Conservation (phyloP, 2,329 filamentous ascomycete genomes). For the Anthostomella pinea region DNA sequence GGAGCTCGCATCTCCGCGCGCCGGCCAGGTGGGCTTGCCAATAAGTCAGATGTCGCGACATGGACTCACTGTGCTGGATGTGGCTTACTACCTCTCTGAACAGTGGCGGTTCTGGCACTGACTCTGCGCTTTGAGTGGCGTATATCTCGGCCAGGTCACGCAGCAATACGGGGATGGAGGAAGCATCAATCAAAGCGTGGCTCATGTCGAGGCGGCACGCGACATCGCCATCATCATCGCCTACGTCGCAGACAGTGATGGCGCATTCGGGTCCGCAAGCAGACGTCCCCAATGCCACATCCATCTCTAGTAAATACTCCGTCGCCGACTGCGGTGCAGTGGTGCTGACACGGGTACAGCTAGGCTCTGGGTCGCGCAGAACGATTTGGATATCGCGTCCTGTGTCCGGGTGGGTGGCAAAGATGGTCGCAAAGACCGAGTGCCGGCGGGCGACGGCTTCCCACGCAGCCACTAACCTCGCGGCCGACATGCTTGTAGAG, state of each 20-base stretch:
- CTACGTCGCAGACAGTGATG: not conserved
- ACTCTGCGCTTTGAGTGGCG: not conserved
- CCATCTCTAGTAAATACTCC: not conserved
- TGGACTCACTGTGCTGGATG: not conserved
- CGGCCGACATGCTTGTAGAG: not conserved
- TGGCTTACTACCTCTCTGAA: not conserved
- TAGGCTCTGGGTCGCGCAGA: not conserved
- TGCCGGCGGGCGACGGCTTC: not conserved
- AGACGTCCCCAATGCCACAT: not conserved
- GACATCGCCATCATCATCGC: not conserved
- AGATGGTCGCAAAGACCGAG: conserved; percentile 2
- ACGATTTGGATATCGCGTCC: conserved; percentile 2
- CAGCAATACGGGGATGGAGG: conserved; percentile 1
- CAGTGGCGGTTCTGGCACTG: not conserved
- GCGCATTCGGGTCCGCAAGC: not conserved
- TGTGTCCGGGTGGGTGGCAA: not conserved
- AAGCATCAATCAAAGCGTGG: conserved; percentile 3
- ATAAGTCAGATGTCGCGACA: no score
- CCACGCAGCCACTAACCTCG: not conserved
- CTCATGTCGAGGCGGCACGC: conserved; percentile 3
- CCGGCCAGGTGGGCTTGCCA: not conserved
- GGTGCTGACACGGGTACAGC: not conserved
- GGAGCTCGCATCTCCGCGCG: not conserved
- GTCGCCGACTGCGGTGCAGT: not conserved
- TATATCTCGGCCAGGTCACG: not conserved